Conservation (phyloP, 139 green algal species). For the Micromonas commoda region DNA sequence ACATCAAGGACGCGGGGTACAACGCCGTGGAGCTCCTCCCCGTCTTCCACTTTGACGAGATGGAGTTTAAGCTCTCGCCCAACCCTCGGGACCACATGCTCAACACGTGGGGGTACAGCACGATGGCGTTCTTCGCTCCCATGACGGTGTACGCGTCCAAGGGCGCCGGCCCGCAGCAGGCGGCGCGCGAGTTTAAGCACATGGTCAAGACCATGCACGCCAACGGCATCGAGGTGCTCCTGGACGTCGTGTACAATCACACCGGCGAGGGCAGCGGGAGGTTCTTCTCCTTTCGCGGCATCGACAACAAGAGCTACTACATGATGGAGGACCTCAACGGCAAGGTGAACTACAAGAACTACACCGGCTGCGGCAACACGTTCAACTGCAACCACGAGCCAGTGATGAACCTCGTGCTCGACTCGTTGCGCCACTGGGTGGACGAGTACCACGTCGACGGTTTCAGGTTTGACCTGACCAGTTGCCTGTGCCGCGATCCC, state of each 20-base stretch:
- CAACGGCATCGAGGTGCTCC: constrained; percentile 91
- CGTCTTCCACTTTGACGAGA: constrained; percentile 94
- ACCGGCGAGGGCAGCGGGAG: constrained; percentile 93
- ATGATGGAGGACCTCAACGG: constrained; percentile 8
- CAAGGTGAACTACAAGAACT: constrained; percentile 81
- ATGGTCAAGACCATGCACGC: constrained; percentile 83
- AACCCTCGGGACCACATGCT: constrained; percentile 37
- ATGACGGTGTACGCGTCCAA: constrained; percentile 75
- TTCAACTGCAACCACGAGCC: constrained; percentile 97
- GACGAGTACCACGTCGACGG: constrained; percentile 74
- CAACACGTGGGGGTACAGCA: constrained; percentile 99
- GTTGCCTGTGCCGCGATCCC: constrained; percentile 69
- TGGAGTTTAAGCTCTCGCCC: constrained; percentile 81
- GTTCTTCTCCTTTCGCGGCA: constrained; percentile 78
- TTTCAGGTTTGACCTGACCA: constrained; percentile 86
- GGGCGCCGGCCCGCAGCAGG: constrained; percentile 21
- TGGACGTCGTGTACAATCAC: constrained; percentile 99
- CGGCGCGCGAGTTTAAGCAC: constrained; percentile 81
- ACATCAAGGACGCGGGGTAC: constrained; percentile 78
- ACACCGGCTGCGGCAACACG: constrained; percentile 96
- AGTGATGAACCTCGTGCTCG: constrained; percentile 80
- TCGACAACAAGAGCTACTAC: constrained; percentile 76
- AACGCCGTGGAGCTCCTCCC: constrained; percentile 94
- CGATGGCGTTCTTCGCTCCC: constrained; percentile 85
- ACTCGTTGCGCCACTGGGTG: constrained; percentile 87